Evolutionary conservation across 306 rosid genomes (phyloP), one percentile per base, ranked within the genome.

Genomic region (Trichosanthes truncata): DNA sequence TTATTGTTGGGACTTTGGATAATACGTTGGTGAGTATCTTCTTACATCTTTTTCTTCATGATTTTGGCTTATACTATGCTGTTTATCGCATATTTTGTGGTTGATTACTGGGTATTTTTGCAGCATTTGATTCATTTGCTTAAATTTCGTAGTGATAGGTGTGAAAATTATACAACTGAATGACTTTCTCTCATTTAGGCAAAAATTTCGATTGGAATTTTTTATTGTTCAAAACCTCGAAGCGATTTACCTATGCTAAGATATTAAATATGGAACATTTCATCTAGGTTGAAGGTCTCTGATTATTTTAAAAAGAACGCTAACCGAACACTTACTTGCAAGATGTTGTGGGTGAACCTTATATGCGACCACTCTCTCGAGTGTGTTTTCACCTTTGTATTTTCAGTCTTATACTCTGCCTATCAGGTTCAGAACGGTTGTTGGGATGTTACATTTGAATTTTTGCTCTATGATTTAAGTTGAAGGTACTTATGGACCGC

Each of bases 1-100:
- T 95, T 67, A 92, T 95, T 80, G 97, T 95, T 84, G 98, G 98
- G 51, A 95, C 98, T 14, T 83, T 95, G 85, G 98, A 95, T 60
- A 93, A 93, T 78, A 88, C 88, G 79, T 48, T 95, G 93, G 98
- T 95, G 83, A 81, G 82, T 79, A 36, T 35, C 72, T 55, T 51
- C 52, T 55, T 3, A 43, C 20, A 25, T 81, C 49, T 18, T 21
- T 84, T 60, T 52, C 36, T 48, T 60, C 49, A 3, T 36, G 25
- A 52, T 53, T 53, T 21, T 2, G 46, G 66, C 3, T 53, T 48
- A 35, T 25, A 12, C 41, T n/a, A 1, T 29, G 41, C 78, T 69
- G 1, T 25, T 29, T 15, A 25, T 80, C 29, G 29, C 17, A 38
- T 40, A 40, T 38, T n/a, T n/a, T 40, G 75, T 68, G 52, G 52